A percentile compares a stretch with the other conserved stretches of the same genome.
These are phyloP conservation scores for Pseudomicrostroma phylloplanum DNA, from an alignment of 1,284 basidiomycete species.

Conservation along the genomic window DNA sequence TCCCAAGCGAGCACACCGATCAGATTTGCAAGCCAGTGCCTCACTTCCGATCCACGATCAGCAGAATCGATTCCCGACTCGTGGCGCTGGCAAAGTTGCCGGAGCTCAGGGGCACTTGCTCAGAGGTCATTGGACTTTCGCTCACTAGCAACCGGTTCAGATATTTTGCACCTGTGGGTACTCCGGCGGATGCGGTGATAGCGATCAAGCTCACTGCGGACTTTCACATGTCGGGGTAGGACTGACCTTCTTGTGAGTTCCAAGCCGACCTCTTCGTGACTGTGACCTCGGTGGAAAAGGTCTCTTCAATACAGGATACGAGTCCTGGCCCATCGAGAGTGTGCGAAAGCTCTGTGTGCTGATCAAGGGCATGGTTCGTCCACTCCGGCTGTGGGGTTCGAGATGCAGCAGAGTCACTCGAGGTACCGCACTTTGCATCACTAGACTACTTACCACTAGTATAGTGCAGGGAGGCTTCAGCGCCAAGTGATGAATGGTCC, in stretches of 20 bases:
- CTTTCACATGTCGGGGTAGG: too few relatives aligned
- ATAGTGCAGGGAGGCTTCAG: conserved; percentile 66
- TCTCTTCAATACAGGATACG: neutral
- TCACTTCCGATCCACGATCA: conserved; percentile 5
- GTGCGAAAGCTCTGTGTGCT: conserved; percentile 60
- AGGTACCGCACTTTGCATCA: neutral
- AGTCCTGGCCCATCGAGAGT: neutral
- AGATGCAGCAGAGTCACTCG: neutral
- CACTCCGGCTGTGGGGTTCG: conserved; percentile 49
- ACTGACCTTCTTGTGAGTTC: conserved; percentile 1
- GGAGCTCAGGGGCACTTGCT: neutral
- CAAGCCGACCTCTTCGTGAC: neutral
- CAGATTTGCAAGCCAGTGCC: neutral
- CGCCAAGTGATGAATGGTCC: conserved; percentile 77
- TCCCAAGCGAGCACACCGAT: neutral
- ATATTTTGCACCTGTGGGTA: conserved; percentile 3
- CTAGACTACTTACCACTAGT: conserved; percentile 55
- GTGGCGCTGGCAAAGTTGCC: neutral
- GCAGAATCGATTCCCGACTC: conserved; percentile 1
- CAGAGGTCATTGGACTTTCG: neutral
- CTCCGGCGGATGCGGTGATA: too few relatives aligned
- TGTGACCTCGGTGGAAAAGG: neutral
- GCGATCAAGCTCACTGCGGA: too few relatives aligned
- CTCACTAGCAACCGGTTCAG: conserved; percentile 75
- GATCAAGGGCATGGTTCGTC: conserved; percentile 62